Base-by-base conservation (phyloP, 306 rosid species). In the Begonia peltatifolia region DNA sequence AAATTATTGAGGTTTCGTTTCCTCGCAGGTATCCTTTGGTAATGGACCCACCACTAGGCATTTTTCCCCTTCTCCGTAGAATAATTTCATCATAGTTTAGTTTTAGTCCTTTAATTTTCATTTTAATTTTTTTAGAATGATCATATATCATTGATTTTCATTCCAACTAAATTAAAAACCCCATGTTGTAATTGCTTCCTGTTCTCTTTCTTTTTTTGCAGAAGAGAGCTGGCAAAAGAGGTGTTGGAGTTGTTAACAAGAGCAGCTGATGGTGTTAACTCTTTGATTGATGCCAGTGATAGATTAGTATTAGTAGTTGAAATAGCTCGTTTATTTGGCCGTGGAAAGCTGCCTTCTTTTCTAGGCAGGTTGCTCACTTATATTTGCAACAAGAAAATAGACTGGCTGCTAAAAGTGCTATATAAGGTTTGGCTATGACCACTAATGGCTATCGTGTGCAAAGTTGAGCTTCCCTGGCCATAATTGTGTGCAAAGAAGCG, bases 291-390 rank as follows among this genome's bases (percentile, higher is more conserved):
- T 71, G 94, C 95, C 66, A 86, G 92, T 59, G 99, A 90, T 64
- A 83, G 80, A 63, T 89, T 90, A 56, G 68, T 86, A 69, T 59
- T 90, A 50, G 79, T 72, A 62, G 83, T 86, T 68, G 95, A 90
- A 80, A 17, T 90, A 64, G 95, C 99, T 75, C 99, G 99, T 64
- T 75, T 90, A n/a, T n/a, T n/a, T n/a, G n/a, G n/a, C n/a, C n/a
- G n/a, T n/a, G n/a, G n/a, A n/a, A n/a, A n/a, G n/a, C n/a, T n/a
- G n/a, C n/a, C n/a, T n/a, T n/a, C n/a, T n/a, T n/a, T n/a, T n/a
- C n/a, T n/a, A 90, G 95, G 79, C 97, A 80, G 90, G 85, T 90
- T 62, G 95, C 95, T 57, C 94, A 85, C 69, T 74, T 90, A 68
- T 90, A 90, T 79, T 63, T 85, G 78, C 97, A 82, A 70, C 92